phyloP scores from a whole-genome alignment of 2,329 filamentous ascomycete genomes.

The Cytospora piceicola region DNA sequence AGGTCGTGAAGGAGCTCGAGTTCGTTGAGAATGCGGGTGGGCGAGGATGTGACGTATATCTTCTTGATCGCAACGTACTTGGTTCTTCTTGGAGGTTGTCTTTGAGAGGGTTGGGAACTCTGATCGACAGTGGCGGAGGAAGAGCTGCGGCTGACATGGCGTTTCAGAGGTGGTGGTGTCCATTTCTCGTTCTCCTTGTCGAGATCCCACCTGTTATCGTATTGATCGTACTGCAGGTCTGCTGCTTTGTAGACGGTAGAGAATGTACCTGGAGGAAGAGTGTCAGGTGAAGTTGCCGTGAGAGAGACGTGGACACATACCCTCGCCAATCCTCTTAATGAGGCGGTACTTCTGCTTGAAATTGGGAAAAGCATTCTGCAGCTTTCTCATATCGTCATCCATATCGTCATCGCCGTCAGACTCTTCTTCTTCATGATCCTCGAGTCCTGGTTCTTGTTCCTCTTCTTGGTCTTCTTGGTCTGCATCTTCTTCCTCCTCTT shows the following conservation, averaged over 20 bases:
- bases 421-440: constrained; percentile 40
- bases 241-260: constrained; percentile 99
- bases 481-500: constrained; percentile 40
- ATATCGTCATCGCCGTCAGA: constrained; percentile 50
- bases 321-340: constrained; percentile 97
- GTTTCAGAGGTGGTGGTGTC: constrained; percentile 68
- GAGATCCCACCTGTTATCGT: constrained; percentile 85
- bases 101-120: constrained; percentile 32
- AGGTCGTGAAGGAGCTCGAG: constrained; percentile 91
- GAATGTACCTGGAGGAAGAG: constrained; percentile 76
- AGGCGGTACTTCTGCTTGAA: constrained; percentile 84
- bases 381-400: constrained; percentile 82
- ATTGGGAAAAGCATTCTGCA: constrained; percentile 80
- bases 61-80: constrained; percentile 98
- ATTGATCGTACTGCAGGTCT: constrained; percentile 82
- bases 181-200: constrained; percentile 69
- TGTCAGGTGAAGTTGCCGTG: not conserved
- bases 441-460: constrained; percentile 44
- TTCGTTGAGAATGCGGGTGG: constrained; percentile 91
- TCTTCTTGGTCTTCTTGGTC: constrained; percentile 40
- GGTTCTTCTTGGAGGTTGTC: constrained; percentile 40
- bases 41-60: constrained; percentile 98
- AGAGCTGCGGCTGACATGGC: constrained; percentile 39
- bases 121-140: constrained; percentile 34
- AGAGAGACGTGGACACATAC: constrained; percentile 48